A percentile compares a stretch with the other conserved stretches of the same genome.
phyloP scores from a whole-genome alignment of 2,329 filamentous ascomycete species.

The Didymella keratinophila region DNA sequence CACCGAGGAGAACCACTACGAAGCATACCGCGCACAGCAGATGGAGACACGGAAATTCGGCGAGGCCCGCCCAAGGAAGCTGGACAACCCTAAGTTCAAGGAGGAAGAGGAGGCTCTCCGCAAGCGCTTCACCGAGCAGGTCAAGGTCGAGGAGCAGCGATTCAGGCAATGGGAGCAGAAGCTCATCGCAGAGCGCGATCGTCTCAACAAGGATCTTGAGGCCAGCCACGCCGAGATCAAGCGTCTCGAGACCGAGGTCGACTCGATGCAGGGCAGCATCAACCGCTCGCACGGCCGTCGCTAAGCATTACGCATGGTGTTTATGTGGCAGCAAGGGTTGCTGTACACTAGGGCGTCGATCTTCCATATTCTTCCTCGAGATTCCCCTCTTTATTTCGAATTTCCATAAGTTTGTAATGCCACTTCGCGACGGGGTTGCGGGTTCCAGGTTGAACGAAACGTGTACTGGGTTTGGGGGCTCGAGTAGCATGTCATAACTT shows the following conservation, averaged over 20 bases:
- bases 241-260: conserved; percentile 89
- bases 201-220: conserved; percentile 99
- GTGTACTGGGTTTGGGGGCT: conserved; percentile 22
- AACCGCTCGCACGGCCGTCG: conserved; percentile 92
- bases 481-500: conserved; percentile 18
- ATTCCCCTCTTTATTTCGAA: conserved; percentile 52
- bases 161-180: conserved; percentile 99
- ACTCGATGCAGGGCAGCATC: conserved; percentile 87
- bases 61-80: conserved; percentile 94
- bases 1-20: conserved; percentile 98
- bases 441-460: conserved; percentile 18
- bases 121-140: conserved; percentile 99
- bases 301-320: conserved; percentile 57
- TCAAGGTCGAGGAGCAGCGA: conserved; percentile 99
- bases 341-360: conserved; percentile 28
- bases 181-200: conserved; percentile 97
- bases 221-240: conserved; percentile 93
- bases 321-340: conserved; percentile 23
- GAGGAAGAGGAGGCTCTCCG: conserved; percentile 98
- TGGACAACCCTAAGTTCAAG: conserved; percentile 99
- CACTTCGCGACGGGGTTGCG: conserved; percentile 40
- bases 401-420: conserved; percentile 53
- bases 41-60: conserved; percentile 99
- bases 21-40: conserved; percentile 97
- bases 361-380: conserved; percentile 44